These are phyloP conservation scores for Penicillium sp. DNA, from an alignment of 2,329 filamentous ascomycete species.

Conservation along the genomic window DNA sequence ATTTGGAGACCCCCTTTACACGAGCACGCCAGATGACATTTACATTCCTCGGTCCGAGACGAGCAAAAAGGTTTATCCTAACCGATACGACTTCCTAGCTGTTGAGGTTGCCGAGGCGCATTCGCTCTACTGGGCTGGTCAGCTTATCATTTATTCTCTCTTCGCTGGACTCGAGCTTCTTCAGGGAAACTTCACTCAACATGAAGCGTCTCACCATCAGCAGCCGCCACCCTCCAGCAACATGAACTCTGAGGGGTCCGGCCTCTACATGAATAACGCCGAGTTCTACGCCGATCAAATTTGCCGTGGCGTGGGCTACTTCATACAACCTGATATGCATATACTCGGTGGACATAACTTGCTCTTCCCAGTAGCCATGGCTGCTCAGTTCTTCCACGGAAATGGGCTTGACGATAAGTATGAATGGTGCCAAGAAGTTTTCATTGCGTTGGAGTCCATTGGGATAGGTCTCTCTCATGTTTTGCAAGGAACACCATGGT, in stretches of 20 bases:
- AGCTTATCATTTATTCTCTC: constrained; percentile 16
- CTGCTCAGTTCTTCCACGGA: constrained; percentile 10
- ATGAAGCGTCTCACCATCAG: background rate
- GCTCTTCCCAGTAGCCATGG: constrained; percentile 18
- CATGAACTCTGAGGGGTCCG: background rate
- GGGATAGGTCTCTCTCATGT: constrained; percentile 12
- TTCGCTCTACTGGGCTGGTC: constrained; percentile 19
- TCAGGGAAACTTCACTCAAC: background rate
- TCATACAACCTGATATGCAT: constrained; percentile 22
- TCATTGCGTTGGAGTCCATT: constrained; percentile 11
- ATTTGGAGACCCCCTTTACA: constrained; percentile 8
- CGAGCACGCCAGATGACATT: background rate
- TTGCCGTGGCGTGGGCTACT: constrained; percentile 18
- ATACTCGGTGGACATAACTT: constrained; percentile 18
- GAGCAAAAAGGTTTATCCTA: constrained; percentile 4
- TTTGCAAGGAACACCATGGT: constrained; percentile 21
- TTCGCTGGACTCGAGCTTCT: constrained; percentile 10
- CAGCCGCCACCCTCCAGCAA: background rate
- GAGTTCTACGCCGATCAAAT: constrained; percentile 17
- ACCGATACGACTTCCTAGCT: constrained; percentile 11
- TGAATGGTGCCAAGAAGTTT: constrained; percentile 20
- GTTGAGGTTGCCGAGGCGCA: constrained; percentile 18
- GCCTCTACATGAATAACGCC: background rate
- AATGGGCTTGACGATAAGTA: constrained; percentile 14
- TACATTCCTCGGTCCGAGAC: background rate